Base-by-base conservation (phyloP, 2,329 filamentous ascomycete species). In the Nakataea oryzae region DNA sequence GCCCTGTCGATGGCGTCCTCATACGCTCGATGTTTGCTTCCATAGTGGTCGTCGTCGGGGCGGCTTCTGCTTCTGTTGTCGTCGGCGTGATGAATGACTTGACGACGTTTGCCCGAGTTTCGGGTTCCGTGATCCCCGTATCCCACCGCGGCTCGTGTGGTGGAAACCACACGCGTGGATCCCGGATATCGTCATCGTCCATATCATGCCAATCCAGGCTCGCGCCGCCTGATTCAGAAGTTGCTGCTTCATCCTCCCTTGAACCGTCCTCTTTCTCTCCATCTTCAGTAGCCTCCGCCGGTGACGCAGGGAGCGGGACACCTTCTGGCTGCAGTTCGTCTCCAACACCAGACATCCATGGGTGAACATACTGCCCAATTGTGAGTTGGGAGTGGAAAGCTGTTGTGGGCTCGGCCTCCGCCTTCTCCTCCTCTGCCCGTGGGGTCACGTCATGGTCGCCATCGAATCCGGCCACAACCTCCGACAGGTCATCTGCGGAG, bases 71-170 rank as follows among this genome's bases (percentile, higher is more conserved):
- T n/a, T 32, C 54, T 56, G 54, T 56, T 28, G 54, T 24, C 8
- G 54, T 27, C 12, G 12, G n/a, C 54, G 26, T 29, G 12, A 17
- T 21, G 54, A 56, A 28, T 27, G 54, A 26, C 58, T 27, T 29
- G 34, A 14, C 12, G 5, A 11, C 24, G 62, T 63, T 61, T 29
- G 13, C 59, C 56, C 62, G 47, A 26, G 24, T 24, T 50, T 50
- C 56, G 64, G 66, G 66, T 68, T 32, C 66, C 66, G 66, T 67
- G 24, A 57, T 32, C 66, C 66, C 66, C 65, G 62, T 59, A 54
- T 61, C 60, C 47, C 58, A 17, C 24, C 28, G 54, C 17, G 54
- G 2, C 14, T 14, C 54, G 21, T 50, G 41, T 50, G 41, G 41
- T n/a, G 41, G 41, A 50, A 50, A n/a, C 17, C 41, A 50, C 41